Evolutionary conservation across 805 yeast genomes (phyloP).

Genomic region (Metschnikowia reukaufii): DNA sequence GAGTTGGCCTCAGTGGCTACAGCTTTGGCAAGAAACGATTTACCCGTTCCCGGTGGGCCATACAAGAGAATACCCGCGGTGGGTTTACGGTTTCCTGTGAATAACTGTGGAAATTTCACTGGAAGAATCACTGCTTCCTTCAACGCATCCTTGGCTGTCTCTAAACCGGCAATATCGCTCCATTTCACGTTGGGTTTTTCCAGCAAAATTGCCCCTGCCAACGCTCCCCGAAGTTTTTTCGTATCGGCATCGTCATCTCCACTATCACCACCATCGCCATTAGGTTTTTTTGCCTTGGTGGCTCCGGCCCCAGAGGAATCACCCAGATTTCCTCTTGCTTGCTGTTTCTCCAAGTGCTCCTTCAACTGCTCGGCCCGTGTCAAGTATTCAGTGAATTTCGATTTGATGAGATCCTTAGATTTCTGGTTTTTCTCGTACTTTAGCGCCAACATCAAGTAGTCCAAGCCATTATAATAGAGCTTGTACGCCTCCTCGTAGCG

Average conservation of each 20-base stretch:
- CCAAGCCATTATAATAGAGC: conserved; percentile 87
- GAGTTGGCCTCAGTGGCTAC: conserved; percentile 98
- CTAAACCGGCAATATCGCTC: conserved; percentile 96
- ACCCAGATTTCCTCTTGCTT: conserved; percentile 45
- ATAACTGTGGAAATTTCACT: conserved; percentile 91
- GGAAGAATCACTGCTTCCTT: conserved; percentile 98
- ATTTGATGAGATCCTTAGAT: conserved; percentile 83
- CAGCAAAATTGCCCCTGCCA: conserved; percentile 85
- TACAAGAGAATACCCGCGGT: conserved; percentile 79
- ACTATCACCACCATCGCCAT: conserved; percentile 49
- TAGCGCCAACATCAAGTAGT: conserved; percentile 91
- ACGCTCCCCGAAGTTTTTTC: conserved; percentile 85
- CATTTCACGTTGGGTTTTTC: conserved; percentile 92
- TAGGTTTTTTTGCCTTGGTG: conserved; percentile 51
- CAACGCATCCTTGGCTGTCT: conserved; percentile 90
- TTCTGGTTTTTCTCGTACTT: conserved; percentile 89
- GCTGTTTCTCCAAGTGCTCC: conserved; percentile 74
- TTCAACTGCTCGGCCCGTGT: conserved; percentile 92
- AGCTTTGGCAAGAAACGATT: conserved; percentile 94
- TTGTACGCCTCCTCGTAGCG: conserved; percentile 93
- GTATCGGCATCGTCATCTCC: conserved; percentile 78
- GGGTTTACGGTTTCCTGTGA: conserved; percentile 93
- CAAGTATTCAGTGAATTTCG: conserved; percentile 87
- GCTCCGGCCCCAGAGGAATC: conserved; percentile 58
- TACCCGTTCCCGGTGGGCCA: conserved; percentile 92